Evolutionary conservation across 768 basidiomycete species (phyloP), one percentile per base, ranked within the genome.

Genomic region (Russula foetens): DNA sequence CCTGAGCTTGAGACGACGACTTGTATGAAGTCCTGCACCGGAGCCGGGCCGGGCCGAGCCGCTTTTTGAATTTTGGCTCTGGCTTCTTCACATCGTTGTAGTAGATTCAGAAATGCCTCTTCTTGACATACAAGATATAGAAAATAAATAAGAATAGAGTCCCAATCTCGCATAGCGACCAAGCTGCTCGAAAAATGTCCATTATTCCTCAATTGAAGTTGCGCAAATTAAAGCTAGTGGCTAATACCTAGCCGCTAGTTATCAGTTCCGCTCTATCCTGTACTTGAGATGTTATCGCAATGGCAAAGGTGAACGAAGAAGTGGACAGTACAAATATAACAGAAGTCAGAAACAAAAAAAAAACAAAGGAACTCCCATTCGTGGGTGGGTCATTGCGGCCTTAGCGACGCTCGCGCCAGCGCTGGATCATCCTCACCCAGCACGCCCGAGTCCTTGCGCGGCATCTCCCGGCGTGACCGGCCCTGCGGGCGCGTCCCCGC

Each of bases 361-460:
- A 12, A 12, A 12, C 9, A 5, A 33, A 33, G n/a, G n/a, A 33
- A 33, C 31, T 9, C 31, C 31, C 4, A 4, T 33, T 9, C 31
- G 31, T 33, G 35, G n/a, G n/a, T n/a, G n/a, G n/a, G 35, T 35
- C 26, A 53, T 19, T 0, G 11, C 24, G 26, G 39, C 14, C 19
- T 28, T 24, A 26, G 38, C 19, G 19, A 11, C 52, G 24, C 19
- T 17, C 53, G 53, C n/a, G n/a, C 41, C 23, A 54, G 59, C n/a
- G 38, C 59, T 21, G 48, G 17, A 21, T 64, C 63, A 33, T 62
- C 63, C 21, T 7, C 9, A 3, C 62, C 35, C 39, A 58, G 23
- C 35, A 60, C 50, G 4, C 47, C 58, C 41, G 63, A 64, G 41
- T 64, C 57, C 44, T 45, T 33, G 21, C 63, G 58, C 41, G 39